phyloP scores from a whole-genome alignment of 306 rosid species.

The Quercus engelmannii region DNA sequence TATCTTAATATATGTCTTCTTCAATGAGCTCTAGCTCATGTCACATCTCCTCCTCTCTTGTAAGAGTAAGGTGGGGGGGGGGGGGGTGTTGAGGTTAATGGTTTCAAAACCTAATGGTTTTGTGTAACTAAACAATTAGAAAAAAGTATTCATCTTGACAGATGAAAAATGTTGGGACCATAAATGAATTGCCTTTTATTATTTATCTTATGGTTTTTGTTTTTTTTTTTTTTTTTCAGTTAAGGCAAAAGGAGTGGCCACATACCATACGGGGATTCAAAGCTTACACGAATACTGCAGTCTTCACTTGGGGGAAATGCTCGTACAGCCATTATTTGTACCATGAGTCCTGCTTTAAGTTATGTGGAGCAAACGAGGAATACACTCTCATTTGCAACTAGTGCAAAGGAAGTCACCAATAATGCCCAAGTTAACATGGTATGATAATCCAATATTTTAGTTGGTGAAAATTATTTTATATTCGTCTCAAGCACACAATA shows the following conservation, averaged over 20 bases:
- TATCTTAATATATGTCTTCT: background rate
- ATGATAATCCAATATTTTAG: conserved; percentile 7
- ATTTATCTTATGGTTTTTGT: conserved; percentile 7
- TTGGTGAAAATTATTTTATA: background rate
- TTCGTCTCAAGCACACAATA: background rate
- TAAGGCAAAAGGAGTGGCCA: conserved; percentile 69
- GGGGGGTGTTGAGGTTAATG: too few species aligned
- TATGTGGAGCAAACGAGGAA: conserved; percentile 93
- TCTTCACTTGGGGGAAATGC: conserved; percentile 93
- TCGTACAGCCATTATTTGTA: conserved; percentile 88
- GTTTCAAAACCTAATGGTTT: too few species aligned
- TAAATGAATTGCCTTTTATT: conserved; percentile 14
- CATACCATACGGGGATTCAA: conserved; percentile 81
- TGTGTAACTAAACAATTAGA: too few species aligned
- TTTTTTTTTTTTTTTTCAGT: conserved; percentile 41
- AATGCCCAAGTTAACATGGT: conserved; percentile 94
- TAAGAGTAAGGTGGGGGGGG: too few species aligned
- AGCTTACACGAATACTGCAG: conserved; percentile 87
- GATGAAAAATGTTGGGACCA: background rate
- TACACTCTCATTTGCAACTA: conserved; percentile 78
- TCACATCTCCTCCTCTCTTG: too few species aligned
- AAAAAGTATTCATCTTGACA: background rate
- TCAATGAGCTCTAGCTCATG: too few species aligned
- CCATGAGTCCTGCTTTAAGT: conserved; percentile 86
- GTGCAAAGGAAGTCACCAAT: conserved; percentile 87